Conservation (phyloP, 164 flowering plant species). For the Euptelea pleiosperma region DNA sequence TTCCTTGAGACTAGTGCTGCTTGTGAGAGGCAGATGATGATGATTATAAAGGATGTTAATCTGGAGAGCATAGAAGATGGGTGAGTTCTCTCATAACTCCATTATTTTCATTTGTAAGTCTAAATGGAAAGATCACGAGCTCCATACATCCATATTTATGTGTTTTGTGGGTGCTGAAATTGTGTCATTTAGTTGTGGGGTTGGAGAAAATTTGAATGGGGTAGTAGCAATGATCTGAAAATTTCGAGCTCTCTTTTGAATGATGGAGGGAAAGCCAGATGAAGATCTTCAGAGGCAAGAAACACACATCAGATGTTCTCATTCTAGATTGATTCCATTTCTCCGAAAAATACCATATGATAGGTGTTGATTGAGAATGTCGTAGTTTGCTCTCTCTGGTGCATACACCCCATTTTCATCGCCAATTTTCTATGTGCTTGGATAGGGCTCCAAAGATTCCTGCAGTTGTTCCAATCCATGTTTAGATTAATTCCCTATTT, state of each 20-base stretch:
- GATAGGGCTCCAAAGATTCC: background rate
- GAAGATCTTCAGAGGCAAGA: too few species aligned
- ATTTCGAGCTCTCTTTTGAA: background rate
- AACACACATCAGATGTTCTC: too few species aligned
- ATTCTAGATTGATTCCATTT: too few species aligned
- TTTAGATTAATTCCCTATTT: too few species aligned
- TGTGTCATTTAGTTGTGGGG: background rate
- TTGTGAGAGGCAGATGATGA: slow-evolving; percentile 90
- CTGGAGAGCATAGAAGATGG: slow-evolving; percentile 73
- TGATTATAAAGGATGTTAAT: slow-evolving; percentile 66
- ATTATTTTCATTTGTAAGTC: background rate
- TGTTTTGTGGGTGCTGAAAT: background rate
- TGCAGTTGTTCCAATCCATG: too few species aligned
- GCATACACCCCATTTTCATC: background rate
- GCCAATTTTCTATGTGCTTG: background rate
- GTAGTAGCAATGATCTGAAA: background rate
- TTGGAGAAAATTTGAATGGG: too few species aligned
- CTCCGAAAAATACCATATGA: too few species aligned
- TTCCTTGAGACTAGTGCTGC: slow-evolving; percentile 88
- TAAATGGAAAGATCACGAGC: background rate
- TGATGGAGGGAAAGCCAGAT: too few species aligned
- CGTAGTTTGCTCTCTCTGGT: too few species aligned
- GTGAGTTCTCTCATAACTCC: slow-evolving; percentile 36
- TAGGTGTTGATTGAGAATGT: too few species aligned
- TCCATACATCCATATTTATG: background rate